These are phyloP conservation scores for Pythium brassicae DNA, from an alignment of 352 stramenopile species.

Conservation along the genomic window DNA sequence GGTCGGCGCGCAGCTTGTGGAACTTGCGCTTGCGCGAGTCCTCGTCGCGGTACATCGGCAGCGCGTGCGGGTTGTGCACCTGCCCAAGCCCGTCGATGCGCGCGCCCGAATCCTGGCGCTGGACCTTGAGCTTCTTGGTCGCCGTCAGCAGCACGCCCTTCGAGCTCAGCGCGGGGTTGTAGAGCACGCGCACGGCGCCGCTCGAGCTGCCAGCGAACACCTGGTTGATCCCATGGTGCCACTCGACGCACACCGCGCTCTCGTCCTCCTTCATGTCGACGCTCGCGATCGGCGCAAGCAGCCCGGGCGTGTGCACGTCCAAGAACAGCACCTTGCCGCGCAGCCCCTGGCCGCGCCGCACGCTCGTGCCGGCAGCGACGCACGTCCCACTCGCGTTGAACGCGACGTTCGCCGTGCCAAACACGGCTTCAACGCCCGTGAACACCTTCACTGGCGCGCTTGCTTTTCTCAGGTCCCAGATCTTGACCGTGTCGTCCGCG, in stretches of 20 bases:
- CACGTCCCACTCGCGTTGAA: conserved; percentile 76
- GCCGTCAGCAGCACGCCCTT: conserved; percentile 80
- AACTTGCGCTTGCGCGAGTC: conserved; percentile 67
- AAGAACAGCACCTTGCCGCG: conserved; percentile 64
- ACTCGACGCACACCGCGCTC: conserved; percentile 80
- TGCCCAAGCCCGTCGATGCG: conserved; percentile 67
- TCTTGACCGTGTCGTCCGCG: conserved; percentile 73
- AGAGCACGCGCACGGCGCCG: conserved; percentile 61
- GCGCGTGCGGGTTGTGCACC: conserved; percentile 70
- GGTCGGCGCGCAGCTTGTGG: conserved; percentile 58
- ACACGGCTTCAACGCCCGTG: conserved; percentile 53
- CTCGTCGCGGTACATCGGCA: conserved; percentile 83
- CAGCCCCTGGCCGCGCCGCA: conserved; percentile 57
- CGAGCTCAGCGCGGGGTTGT: conserved; percentile 61
- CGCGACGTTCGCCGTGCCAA: conserved; percentile 73
- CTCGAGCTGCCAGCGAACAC: conserved; percentile 72
- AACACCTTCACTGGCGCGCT: conserved; percentile 62
- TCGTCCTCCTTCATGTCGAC: conserved; percentile 78
- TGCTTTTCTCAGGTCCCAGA: conserved; percentile 76
- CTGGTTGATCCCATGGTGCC: conserved; percentile 82
- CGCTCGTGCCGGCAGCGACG: conserved; percentile 60
- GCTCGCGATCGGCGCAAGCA: conserved; percentile 44
- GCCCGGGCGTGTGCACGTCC: conserved; percentile 59
- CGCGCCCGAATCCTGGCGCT: conserved; percentile 46
- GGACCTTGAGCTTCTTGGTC: conserved; percentile 73